Evolutionary conservation across 805 yeast species (phyloP).

Genomic region (Yamadazyma ubonensis): DNA sequence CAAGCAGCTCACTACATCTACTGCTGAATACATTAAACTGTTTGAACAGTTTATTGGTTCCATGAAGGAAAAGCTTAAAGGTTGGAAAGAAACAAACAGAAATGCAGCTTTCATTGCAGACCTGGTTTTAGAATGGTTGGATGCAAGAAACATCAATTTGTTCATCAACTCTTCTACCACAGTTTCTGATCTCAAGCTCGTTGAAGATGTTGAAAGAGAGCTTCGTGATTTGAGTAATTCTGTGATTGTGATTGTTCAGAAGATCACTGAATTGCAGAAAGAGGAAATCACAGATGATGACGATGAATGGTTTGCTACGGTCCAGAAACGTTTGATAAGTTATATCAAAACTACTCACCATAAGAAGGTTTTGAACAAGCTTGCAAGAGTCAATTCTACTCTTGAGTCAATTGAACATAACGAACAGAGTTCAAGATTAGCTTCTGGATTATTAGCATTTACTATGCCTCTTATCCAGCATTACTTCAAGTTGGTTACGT

Average conservation of each 20-base stretch:
- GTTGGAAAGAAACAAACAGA: constrained; percentile 34
- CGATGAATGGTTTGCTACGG: constrained; percentile 64
- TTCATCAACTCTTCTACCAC: constrained; percentile 27
- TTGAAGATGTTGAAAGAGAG: constrained; percentile 44
- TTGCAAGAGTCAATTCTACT: constrained; percentile 33
- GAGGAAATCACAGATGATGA: constrained; percentile 39
- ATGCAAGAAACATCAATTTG: constrained; percentile 17
- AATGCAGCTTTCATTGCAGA: constrained; percentile 48
- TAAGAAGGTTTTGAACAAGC: constrained; percentile 31
- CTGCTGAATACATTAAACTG: constrained; percentile 18
- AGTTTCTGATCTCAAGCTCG: constrained; percentile 14
- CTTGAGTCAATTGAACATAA: constrained; percentile 40
- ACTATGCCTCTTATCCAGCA: constrained; percentile 63
- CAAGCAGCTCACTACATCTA: constrained; percentile 21
- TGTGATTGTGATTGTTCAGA: constrained; percentile 68
- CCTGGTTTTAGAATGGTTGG: constrained; percentile 48
- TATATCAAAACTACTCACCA: constrained; percentile 45
- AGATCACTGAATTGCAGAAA: constrained; percentile 40
- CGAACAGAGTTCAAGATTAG: constrained; percentile 32
- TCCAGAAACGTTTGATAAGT: constrained; percentile 46
- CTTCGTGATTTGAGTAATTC: constrained; percentile 55
- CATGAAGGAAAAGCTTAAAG: constrained; percentile 25
- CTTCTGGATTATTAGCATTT: constrained; percentile 51
- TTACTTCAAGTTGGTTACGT: constrained; percentile 50
- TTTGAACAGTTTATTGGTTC: constrained; percentile 21